Evolutionary conservation across 345 rosid genomes (phyloP).

Genomic region (Rhodamnia rubescens): DNA sequence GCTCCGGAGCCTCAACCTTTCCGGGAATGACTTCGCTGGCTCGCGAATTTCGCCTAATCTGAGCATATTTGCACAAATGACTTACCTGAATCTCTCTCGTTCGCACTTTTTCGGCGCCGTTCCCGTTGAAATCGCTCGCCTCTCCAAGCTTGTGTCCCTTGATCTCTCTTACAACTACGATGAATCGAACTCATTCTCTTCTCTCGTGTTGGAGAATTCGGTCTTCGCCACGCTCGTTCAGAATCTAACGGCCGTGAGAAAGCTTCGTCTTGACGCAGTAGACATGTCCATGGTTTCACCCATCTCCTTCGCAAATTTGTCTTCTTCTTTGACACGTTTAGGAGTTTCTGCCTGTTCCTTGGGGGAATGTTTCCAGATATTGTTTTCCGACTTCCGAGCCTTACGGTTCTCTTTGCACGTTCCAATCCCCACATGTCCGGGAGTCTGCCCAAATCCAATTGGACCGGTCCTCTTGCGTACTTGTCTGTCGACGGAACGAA

Average conservation of each 20-base stretch:
- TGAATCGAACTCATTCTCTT: no score
- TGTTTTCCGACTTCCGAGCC: background rate
- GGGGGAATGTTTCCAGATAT: background rate
- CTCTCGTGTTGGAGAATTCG: no score
- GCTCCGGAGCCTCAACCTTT: background rate
- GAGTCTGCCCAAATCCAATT: background rate
- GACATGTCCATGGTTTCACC: no score
- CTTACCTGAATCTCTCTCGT: background rate
- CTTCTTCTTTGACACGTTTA: background rate
- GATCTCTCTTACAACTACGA: no score
- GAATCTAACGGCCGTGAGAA: no score
- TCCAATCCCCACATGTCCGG: background rate
- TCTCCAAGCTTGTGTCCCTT: no score
- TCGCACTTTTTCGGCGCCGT: no score
- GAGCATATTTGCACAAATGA: background rate
- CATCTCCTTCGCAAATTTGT: background rate
- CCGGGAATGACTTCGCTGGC: background rate
- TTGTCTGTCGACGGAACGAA: background rate
- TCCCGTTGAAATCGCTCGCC: no score
- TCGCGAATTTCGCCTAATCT: background rate
- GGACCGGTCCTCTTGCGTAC: background rate
- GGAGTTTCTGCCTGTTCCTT: background rate
- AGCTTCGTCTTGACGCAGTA: no score
- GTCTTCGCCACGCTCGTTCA: no score
- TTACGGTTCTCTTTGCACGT: background rate